Evolutionary conservation across 139 green algal genomes (phyloP), one percentile per base, ranked within the genome.

Genomic region (Micractinium sp.): DNA sequence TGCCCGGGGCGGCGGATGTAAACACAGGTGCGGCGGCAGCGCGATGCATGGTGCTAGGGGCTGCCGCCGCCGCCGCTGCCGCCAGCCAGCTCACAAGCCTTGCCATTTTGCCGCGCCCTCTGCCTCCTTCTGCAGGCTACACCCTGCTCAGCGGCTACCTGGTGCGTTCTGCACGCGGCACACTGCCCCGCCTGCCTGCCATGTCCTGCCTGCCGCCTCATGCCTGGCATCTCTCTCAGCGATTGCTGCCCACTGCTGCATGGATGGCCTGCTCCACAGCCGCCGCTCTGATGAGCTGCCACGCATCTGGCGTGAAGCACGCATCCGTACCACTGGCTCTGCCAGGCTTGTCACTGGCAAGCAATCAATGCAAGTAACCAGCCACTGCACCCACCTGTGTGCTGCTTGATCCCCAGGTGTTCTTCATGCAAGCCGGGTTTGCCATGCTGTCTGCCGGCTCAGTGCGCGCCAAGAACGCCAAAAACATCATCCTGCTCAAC

Each of bases 401-500:
- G 60, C 60, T 14, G 33, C 75, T 31, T 29, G 33, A 7, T 31
- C 69, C 69, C 74, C 90, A 94, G 80, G 92, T 96, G 18, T 97
- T 98, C 90, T 91, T 96, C 83, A 98, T 98, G 96, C 96, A 98
- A 89, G 89, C 93, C 20, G 96, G 96, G n/a, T 98, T 97, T 82
- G 96, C 95, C 14, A 97, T 97, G 94, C 94, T 97, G 19, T 97
- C 92, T 77, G 94, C 94, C 36, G 96, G 96, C 88, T 93, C 92
- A 19, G 94, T 98, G 67, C 94, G 96, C 39, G 89, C 93, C 84
- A 98, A 98, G 91, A 97, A 97, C 89, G 93, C 92, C 47, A 97
- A 96, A 92, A 98, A 98, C 94, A 98, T 98, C 89, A 94, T 98
- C 76, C 90, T 98, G 23, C 97, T 97, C 85, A 98, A 97, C 90